phyloP scores from a whole-genome alignment of 2,329 filamentous ascomycete genomes.

The Curvularia lunata region DNA sequence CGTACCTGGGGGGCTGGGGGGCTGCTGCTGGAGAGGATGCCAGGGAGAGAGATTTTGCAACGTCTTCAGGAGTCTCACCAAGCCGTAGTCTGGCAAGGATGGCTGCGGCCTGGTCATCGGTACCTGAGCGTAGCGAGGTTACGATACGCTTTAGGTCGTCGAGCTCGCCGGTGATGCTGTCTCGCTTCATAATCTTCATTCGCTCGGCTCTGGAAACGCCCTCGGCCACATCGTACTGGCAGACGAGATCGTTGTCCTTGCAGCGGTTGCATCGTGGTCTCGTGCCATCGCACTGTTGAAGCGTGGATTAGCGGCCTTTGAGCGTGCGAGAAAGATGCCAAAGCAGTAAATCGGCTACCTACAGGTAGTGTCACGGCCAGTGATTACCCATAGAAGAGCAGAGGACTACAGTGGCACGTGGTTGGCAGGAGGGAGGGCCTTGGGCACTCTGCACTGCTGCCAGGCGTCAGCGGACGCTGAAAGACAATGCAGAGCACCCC shows the following conservation, averaged over 20 bases:
- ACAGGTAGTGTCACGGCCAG: slow-evolving; percentile 14
- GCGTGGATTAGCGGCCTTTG: not conserved
- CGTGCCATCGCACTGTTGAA: slow-evolving; percentile 30
- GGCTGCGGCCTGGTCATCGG: slow-evolving; percentile 30
- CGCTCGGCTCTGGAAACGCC: slow-evolving; percentile 34
- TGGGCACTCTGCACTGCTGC: not conserved
- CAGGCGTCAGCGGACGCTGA: not conserved
- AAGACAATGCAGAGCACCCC: slow-evolving; percentile 1
- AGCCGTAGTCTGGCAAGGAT: slow-evolving; percentile 28
- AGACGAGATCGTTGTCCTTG: slow-evolving; percentile 24
- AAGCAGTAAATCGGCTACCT: slow-evolving; percentile 7
- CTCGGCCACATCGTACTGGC: slow-evolving; percentile 35
- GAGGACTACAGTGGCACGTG: slow-evolving; percentile 1
- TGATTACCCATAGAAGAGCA: slow-evolving; percentile 16
- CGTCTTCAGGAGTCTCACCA: slow-evolving; percentile 29
- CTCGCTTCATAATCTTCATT: slow-evolving; percentile 34
- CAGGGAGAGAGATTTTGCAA: slow-evolving; percentile 27
- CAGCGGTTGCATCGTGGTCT: slow-evolving; percentile 33
- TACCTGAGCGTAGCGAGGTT: slow-evolving; percentile 25
- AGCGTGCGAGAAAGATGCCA: not conserved
- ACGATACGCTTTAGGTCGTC: slow-evolving; percentile 34
- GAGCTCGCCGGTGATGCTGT: slow-evolving; percentile 24
- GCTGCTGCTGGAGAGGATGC: slow-evolving; percentile 10
- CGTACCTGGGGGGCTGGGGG: slow-evolving; percentile 28
- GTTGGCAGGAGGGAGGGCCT: not conserved